Evolutionary conservation across 306 rosid genomes (phyloP), one percentile per base, ranked within the genome.

Genomic region (Crataegus laevigata): DNA sequence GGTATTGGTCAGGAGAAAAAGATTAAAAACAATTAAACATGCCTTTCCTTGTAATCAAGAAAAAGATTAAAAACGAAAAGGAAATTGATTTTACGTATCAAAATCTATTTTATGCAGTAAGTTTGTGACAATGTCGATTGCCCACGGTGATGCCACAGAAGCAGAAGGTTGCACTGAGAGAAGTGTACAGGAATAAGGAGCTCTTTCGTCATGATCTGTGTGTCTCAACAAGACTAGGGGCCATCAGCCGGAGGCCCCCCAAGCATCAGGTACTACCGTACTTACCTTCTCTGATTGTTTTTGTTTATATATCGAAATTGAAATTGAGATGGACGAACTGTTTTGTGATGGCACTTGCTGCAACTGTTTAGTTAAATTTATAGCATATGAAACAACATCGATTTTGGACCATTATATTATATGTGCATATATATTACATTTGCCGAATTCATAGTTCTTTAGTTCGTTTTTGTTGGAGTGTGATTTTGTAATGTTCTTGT

Each of bases 121-220:
- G 89, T 94, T 94, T 21, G 98, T 91, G 78, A 91, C 96, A 75
- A 45, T 91, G 76, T 84, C 88, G 24, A 94, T 94, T 36, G 98
- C 98, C 6, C 98, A 94, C 98, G 0, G 98, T 94, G 80, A 94
- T 88, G 17, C 91, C 97, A 7, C 98, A 94, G 96, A 94, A 89
- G 78, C 96, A 91, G 83, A 94, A 91, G 82, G 60, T 93, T 11
- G 97, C 89, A 1, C 86, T 94, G 79, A 90, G 98, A 80, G 97
- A 94, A 30, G 98, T 73, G 3, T 94, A 94, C 77, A 91, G 91
- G 87, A 88, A 87, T 22, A 94, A 91, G 88, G 91, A 91, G 83
- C 84, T 80, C 25, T 74, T 91, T 89, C 97, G 96, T 4, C 98
- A 91, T 57, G 98, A 94, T 88, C 96, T 91, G 59, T 96, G 98